Evolutionary conservation across 805 yeast genomes (phyloP), one percentile per base, ranked within the genome.

Genomic region (Saccharomycopsis fibuligera): DNA sequence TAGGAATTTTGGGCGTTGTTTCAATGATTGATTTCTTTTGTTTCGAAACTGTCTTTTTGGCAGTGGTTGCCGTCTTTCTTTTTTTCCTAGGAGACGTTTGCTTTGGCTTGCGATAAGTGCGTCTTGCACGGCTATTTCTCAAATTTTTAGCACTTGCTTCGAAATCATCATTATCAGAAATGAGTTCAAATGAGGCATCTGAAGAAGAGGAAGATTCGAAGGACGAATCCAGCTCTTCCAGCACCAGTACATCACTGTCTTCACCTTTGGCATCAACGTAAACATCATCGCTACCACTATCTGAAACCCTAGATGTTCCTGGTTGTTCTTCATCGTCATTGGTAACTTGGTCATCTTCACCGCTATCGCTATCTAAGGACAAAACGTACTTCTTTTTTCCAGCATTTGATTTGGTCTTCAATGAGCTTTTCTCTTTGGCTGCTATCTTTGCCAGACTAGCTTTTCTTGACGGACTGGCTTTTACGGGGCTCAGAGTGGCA

Each of bases 181-280:
- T n/a, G n/a, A n/a, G n/a, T 16, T 58, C 65, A 17, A 50, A 47
- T 24, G 58, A 61, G n/a, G 54, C 63, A 17, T 48, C 58, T n/a
- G 58, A 65, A 31, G 52, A 53, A 14, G 43, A 41, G 9, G 41
- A 35, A 40, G n/a, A 22, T 4, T 37, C 17, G 40, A 23, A 40
- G 12, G 41, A 40, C 43, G 33, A n/a, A 52, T 27, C 31, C n/a
- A n/a, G n/a, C n/a, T n/a, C n/a, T n/a, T n/a, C n/a, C n/a, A n/a
- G n/a, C n/a, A n/a, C n/a, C n/a, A n/a, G n/a, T 8, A 12, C 12
- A 12, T 27, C 31, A 12, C 31, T 27, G 31, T 27, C 8, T 12
- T 27, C 31, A 8, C n/a, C 37, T 8, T 12, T 6, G 19, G 19
- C 9, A n/a, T 33, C 37, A 6, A 10, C 37, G 17, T 12, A 8